phyloP scores from a whole-genome alignment of 768 basidiomycete genomes.

The Tricholomella constricta region DNA sequence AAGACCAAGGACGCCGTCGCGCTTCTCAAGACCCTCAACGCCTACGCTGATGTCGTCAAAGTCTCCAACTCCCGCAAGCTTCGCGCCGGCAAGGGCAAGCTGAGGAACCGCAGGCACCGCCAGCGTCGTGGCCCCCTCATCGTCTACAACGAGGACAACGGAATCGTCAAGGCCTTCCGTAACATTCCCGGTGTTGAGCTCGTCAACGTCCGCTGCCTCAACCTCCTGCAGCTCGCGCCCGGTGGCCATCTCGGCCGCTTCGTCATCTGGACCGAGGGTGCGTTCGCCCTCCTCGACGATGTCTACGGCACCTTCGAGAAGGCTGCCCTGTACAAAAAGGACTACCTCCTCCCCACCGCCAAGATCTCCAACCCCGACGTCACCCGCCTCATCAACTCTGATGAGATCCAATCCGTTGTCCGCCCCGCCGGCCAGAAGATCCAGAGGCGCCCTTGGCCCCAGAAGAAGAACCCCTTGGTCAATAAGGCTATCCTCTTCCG shows the following conservation, averaged over 20 bases:
- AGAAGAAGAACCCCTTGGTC: constrained; percentile 97
- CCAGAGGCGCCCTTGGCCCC: constrained; percentile 95
- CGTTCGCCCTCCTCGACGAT: constrained; percentile 90
- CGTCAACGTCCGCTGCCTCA: constrained; percentile 90
- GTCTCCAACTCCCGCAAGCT: constrained; percentile 97
- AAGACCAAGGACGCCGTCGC: constrained; percentile 98
- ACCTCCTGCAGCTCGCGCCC: constrained; percentile 98
- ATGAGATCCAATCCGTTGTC: constrained; percentile 96
- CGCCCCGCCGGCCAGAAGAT: constrained; percentile 84
- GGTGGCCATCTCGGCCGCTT: constrained; percentile 99
- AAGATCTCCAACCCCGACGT: constrained; percentile 98
- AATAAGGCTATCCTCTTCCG: constrained; percentile 96
- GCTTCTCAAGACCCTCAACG: constrained; percentile 87
- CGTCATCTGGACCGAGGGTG: constrained; percentile 98
- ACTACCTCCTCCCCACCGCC: constrained; percentile 88
- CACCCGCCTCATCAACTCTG: constrained; percentile 96
- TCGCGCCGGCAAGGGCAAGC: constrained; percentile 96
- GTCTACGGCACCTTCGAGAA: constrained; percentile 96
- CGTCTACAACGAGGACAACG: constrained; percentile 96
- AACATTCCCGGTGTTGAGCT: constrained; percentile 98
- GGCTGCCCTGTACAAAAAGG: constrained; percentile 83
- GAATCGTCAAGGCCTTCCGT: constrained; percentile 97
- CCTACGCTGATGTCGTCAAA: constrained; percentile 92
- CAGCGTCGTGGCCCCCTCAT: constrained; percentile 97
- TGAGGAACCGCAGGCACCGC: constrained; percentile 94